Evolutionary conservation across 495 filamentous ascomycete genomes (phyloP).

Genomic region (Penicilliopsis zonata): DNA sequence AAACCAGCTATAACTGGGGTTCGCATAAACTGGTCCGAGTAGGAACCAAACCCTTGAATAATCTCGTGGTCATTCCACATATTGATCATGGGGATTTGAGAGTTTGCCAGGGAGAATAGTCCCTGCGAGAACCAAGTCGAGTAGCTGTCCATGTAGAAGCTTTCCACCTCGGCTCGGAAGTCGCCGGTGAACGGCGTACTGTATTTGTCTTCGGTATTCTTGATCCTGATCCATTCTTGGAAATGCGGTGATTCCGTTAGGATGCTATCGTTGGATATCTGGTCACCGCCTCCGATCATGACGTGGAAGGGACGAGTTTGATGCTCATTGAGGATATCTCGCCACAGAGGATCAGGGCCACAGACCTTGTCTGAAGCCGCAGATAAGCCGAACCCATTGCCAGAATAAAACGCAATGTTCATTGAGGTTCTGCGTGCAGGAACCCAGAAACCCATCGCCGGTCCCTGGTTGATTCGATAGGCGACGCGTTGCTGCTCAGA

Average conservation of each 20-base stretch:
- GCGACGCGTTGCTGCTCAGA: slow-evolving; percentile 71
- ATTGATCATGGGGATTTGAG: slow-evolving; percentile 97
- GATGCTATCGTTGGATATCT: slow-evolving; percentile 86
- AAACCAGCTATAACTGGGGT: slow-evolving; percentile 84
- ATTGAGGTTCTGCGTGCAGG: slow-evolving; percentile 75
- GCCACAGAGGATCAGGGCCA: slow-evolving; percentile 93
- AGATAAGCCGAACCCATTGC: slow-evolving; percentile 85
- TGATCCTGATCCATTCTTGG: slow-evolving; percentile 70
- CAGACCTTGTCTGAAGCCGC: slow-evolving; percentile 68
- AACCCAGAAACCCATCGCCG: slow-evolving; percentile 88
- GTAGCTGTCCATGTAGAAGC: slow-evolving; percentile 79
- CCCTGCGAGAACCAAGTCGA: slow-evolving; percentile 91
- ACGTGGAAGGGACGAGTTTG: slow-evolving; percentile 92
- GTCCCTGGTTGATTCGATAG: slow-evolving; percentile 89
- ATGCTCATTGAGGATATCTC: slow-evolving; percentile 87
- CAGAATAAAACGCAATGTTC: slow-evolving; percentile 98
- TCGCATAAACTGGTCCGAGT: slow-evolving; percentile 82
- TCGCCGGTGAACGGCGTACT: slow-evolving; percentile 55
- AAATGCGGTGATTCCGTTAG: slow-evolving; percentile 64
- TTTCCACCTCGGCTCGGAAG: slow-evolving; percentile 76
- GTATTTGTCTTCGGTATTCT: slow-evolving; percentile 69
- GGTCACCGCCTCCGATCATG: slow-evolving; percentile 95
- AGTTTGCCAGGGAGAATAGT: slow-evolving; percentile 79
- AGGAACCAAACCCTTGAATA: slow-evolving; percentile 92
- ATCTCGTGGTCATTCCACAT: slow-evolving; percentile 98